Base-by-base conservation (phyloP, 805 yeast genomes). In the Wickerhamomyces subpelliculosus region DNA sequence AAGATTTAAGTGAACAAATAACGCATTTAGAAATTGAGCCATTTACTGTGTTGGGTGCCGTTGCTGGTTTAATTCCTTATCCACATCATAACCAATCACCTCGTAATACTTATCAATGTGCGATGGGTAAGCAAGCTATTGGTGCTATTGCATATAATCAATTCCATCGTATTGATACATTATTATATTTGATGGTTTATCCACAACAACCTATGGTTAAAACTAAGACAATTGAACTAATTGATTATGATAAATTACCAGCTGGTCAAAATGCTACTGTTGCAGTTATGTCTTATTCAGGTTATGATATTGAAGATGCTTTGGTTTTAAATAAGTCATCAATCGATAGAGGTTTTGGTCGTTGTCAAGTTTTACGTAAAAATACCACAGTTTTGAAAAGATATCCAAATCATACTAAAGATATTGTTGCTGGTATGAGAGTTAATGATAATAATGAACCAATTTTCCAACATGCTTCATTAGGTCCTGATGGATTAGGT, bases 191-290 rank as follows among this genome's bases (percentile, higher is more conserved):
- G 47, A 85, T 93, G 96, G 95, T 88, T n/a, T 93, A 93, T 57
- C 98, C 98, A 5, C 97, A 93, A 64, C 97, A 93, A 60, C 98
- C 98, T 0, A 86, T 93, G 97, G 98, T 93, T 21, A 93, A 93
- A 65, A 88, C 97, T 4, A 86, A 88, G 59, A 93, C 98, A 0
- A 93, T 93, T 49, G 98, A 93, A 64, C 70, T 93, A 44, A 90
- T 93, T 46, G 84, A 90, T 44, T 93, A 93, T 59, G 98, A 93
- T 62, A 89, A 93, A 58, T 69, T 93, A 30, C 98, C 98, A 4
- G 98, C 98, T 5, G 98, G 98, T 8, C 98, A 93, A 64, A 93
- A 93, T 60, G 98, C 98, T 9, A 85, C 95, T 1, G 98, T 93
- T 41, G 98, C 98, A 2, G 98, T 93, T 27, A 93, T 93, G 98